Percentiles rank a stretch among this genome's conserved stretches.
Evolutionary conservation across 2,329 filamentous ascomycete species (phyloP).

Genomic region (Botrytis tulipae): DNA sequence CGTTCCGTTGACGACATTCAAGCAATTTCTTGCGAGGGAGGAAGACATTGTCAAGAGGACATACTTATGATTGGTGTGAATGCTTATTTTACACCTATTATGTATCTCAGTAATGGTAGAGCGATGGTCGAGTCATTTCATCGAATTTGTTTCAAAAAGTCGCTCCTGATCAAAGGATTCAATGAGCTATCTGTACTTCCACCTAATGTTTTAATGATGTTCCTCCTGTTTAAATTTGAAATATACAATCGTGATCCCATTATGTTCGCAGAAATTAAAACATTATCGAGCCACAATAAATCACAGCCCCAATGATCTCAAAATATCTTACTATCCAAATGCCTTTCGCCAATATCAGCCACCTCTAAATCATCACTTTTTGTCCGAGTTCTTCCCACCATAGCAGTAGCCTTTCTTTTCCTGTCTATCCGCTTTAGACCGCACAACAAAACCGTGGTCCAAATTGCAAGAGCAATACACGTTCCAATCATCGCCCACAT

Average conservation of each 20-base stretch:
- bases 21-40: not conserved
- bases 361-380: not conserved
- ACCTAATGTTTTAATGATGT: not conserved
- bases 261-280: not conserved
- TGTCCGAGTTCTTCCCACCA: not conserved
- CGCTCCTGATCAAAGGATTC: not conserved
- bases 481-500: constrained; percentile 73
- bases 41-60: not conserved
- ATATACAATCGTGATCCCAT: not conserved
- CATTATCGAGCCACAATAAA: not conserved
- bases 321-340: not conserved
- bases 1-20: not conserved
- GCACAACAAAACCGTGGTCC: constrained; percentile 55
- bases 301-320: not conserved
- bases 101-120: not conserved
- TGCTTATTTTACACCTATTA: not conserved
- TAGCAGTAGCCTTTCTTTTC: constrained; percentile 12
- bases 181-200: not conserved
- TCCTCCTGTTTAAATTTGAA: not conserved
- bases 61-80: not conserved
- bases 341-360: not conserved
- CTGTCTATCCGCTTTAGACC: constrained; percentile 44
- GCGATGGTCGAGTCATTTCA: not conserved
- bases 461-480: constrained; percentile 57
- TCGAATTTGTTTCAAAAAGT: not conserved